Evolutionary conservation across 306 rosid genomes (phyloP).

Genomic region (Leucaena leucocephala): DNA sequence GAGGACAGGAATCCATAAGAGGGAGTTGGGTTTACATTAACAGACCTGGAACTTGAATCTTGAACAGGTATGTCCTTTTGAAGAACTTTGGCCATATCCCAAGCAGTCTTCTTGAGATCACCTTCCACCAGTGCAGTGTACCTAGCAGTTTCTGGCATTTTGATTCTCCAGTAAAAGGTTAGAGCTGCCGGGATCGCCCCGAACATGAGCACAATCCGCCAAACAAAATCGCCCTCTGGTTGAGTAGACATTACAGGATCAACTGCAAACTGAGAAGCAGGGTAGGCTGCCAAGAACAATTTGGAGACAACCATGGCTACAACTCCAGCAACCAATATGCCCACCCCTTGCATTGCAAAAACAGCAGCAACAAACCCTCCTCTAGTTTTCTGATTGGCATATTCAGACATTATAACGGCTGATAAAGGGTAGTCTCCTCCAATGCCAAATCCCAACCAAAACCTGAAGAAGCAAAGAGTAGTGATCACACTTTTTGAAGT

Average conservation of each 20-base stretch:
- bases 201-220: constrained; percentile 72
- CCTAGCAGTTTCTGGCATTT: constrained; percentile 71
- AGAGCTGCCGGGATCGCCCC: constrained; percentile 61
- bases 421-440: constrained; percentile 78
- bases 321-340: constrained; percentile 59
- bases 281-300: constrained; percentile 34
- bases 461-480: constrained; percentile 59
- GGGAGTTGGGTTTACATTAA: not conserved
- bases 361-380: constrained; percentile 69
- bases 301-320: constrained; percentile 55
- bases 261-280: constrained; percentile 29
- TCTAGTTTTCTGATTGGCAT: constrained; percentile 56
- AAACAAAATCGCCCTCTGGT: constrained; percentile 61
- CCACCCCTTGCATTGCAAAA: constrained; percentile 82
- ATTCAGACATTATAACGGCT: constrained; percentile 77
- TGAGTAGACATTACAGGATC: constrained; percentile 44
- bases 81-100: constrained; percentile 67
- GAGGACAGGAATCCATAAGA: constrained; percentile 58
- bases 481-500: constrained; percentile 48
- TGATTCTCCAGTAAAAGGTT: constrained; percentile 60
- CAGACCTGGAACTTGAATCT: constrained; percentile 27
- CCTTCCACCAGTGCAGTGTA: constrained; percentile 73
- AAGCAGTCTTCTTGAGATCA: constrained; percentile 45
- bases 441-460: constrained; percentile 64
- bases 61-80: constrained; percentile 28